Conservation (phyloP, 23 red algal species). For the Gracilaria domingensis region DNA sequence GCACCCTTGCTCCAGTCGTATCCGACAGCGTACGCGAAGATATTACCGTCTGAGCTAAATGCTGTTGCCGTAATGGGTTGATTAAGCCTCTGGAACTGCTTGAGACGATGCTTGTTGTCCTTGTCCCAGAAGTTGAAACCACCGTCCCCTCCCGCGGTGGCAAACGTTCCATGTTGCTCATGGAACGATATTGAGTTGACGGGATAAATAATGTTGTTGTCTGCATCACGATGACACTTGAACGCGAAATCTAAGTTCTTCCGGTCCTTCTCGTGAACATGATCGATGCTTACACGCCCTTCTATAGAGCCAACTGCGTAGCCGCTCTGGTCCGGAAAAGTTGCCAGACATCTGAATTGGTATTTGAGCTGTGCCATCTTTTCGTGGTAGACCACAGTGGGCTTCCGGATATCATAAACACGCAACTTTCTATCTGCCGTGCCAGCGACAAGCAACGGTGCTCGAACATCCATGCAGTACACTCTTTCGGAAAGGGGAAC, state of each 20-base stretch:
- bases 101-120: constrained; percentile 92
- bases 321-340: constrained; percentile 89
- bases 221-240: constrained; percentile 94
- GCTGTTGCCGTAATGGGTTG: constrained; percentile 85
- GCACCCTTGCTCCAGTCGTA: constrained; percentile 99
- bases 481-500: constrained; percentile 73
- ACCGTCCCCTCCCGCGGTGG: constrained; percentile 84
- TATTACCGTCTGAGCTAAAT: constrained; percentile 91
- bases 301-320: constrained; percentile 92
- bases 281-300: constrained; percentile 95
- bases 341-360: constrained; percentile 92
- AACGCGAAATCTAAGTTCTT: constrained; percentile 89
- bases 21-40: constrained; percentile 94
- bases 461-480: constrained; percentile 91
- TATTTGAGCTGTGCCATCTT: constrained; percentile 91
- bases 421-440: constrained; percentile 90
- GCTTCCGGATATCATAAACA: constrained; percentile 94
- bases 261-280: constrained; percentile 86
- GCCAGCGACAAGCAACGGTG: constrained; percentile 89
- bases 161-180: constrained; percentile 85
- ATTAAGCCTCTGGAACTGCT: constrained; percentile 91
- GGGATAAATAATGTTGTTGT: constrained; percentile 75
- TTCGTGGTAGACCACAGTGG: constrained; percentile 73
- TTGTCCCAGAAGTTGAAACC: constrained; percentile 99
- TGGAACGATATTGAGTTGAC: constrained; percentile 97